Evolutionary conservation across 306 rosid genomes (phyloP).

Genomic region (Glycine tomentella): DNA sequence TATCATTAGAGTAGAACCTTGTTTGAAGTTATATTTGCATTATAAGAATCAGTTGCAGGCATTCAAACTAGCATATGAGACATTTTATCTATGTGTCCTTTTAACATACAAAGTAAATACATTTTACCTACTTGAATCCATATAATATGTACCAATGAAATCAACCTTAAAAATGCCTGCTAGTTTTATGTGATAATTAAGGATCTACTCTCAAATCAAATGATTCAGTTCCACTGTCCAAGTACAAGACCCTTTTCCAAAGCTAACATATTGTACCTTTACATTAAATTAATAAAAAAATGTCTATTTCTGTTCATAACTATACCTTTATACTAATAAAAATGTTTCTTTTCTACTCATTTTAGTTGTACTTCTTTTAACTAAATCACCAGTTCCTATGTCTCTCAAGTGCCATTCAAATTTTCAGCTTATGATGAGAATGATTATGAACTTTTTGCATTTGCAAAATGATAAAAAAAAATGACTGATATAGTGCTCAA

Average conservation of each 20-base stretch:
- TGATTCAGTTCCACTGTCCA: conserved; percentile 13
- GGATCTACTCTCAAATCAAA: conserved; percentile 32
- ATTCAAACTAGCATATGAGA: too few relatives aligned
- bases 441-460: not conserved
- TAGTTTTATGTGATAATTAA: conserved; percentile 20
- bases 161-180: conserved; percentile 20
- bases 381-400: conserved; percentile 17
- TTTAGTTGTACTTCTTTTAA: conserved; percentile 17
- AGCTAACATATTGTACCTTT: not conserved
- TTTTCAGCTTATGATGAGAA: not conserved
- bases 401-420: conserved; percentile 25
- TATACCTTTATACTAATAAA: not conserved
- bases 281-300: not conserved
- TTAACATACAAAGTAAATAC: conserved; percentile 29
- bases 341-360: conserved; percentile 13
- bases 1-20: too few relatives aligned
- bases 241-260: conserved; percentile 2
- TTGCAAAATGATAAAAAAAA: not conserved
- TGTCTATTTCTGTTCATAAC: not conserved
- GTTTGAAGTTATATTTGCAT: too few relatives aligned
- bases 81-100: conserved; percentile 23
- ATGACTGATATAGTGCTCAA: not conserved
- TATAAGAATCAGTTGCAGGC: too few relatives aligned
- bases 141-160: conserved; percentile 2
- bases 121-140: not conserved